Conservation (phyloP, 306 rosid genomes). For the Begonia loranthoides region DNA sequence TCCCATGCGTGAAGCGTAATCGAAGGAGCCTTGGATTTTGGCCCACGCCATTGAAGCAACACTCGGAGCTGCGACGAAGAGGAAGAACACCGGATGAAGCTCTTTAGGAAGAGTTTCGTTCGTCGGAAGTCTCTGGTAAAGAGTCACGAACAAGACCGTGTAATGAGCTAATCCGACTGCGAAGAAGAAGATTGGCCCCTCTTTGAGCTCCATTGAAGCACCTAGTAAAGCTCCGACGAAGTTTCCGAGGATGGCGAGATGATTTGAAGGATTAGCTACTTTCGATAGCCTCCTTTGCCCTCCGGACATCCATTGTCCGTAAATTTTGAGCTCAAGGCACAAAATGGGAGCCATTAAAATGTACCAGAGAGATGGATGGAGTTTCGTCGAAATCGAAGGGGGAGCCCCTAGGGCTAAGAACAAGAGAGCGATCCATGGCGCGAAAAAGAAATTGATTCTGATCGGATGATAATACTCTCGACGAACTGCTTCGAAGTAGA, state of each 20-base stretch:
- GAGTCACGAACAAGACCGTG: slow-evolving; percentile 68
- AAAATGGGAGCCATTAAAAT: slow-evolving; percentile 57
- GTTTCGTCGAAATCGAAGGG: slow-evolving; percentile 26
- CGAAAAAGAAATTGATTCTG: slow-evolving; percentile 70
- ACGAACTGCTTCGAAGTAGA: slow-evolving; percentile 4
- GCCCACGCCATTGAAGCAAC: slow-evolving; percentile 70
- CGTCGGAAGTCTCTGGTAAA: slow-evolving; percentile 83
- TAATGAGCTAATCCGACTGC: slow-evolving; percentile 80
- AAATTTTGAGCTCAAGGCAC: slow-evolving; percentile 65
- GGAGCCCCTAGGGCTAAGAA: slow-evolving; percentile 58
- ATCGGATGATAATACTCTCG: slow-evolving; percentile 54
- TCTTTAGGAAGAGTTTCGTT: slow-evolving; percentile 73
- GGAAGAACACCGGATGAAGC: slow-evolving; percentile 2
- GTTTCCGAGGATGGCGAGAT: slow-evolving; percentile 73
- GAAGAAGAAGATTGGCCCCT: slow-evolving; percentile 86
- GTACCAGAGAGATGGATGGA: slow-evolving; percentile 51
- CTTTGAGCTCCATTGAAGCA: slow-evolving; percentile 75
- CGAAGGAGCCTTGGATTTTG: neutral
- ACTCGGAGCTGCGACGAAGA: slow-evolving; percentile 12
- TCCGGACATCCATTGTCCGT: slow-evolving; percentile 65
- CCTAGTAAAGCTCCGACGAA: slow-evolving; percentile 85
- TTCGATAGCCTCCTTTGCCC: slow-evolving; percentile 75
- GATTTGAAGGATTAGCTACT: slow-evolving; percentile 85
- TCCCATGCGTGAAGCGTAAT: neutral
- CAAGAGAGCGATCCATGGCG: slow-evolving; percentile 68